phyloP scores from a whole-genome alignment of 2,329 filamentous ascomycete genomes.

The Ampelomyces quisqualis region DNA sequence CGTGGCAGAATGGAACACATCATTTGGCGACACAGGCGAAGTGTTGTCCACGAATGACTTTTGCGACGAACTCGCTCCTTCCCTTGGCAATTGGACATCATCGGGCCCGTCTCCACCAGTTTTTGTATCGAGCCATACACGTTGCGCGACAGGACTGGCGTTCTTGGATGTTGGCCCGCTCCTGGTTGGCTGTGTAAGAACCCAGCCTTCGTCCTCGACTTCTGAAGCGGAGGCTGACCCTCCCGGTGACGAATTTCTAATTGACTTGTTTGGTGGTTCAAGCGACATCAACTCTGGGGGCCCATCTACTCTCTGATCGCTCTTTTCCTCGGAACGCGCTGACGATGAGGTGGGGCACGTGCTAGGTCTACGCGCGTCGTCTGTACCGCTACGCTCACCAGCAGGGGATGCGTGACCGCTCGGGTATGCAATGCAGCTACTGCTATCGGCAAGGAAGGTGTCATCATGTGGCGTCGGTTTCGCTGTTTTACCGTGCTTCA shows the following conservation, averaged over 20 bases:
- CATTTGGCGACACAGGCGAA: slow-evolving; percentile 46
- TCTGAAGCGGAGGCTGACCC: slow-evolving; percentile 33
- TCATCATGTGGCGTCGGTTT: slow-evolving; percentile 40
- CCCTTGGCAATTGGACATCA: slow-evolving; percentile 42
- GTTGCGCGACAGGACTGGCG: slow-evolving; percentile 29
- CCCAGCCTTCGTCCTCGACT: slow-evolving; percentile 43
- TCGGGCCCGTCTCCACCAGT: slow-evolving; percentile 37
- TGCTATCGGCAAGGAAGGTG: slow-evolving; percentile 56
- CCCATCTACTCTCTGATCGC: slow-evolving; percentile 24
- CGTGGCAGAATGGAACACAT: slow-evolving; percentile 51
- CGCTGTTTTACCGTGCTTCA: slow-evolving; percentile 35
- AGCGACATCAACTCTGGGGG: slow-evolving; percentile 23
- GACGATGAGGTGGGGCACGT: slow-evolving; percentile 34
- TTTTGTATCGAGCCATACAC: slow-evolving; percentile 46
- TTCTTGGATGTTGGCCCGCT: slow-evolving; percentile 18
- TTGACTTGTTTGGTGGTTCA: slow-evolving; percentile 18
- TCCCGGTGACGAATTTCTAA: slow-evolving; percentile 11
- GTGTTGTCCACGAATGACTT: slow-evolving; percentile 36
- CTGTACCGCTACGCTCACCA: slow-evolving; percentile 26
- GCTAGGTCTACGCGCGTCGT: slow-evolving; percentile 33
- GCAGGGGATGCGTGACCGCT: slow-evolving; percentile 39
- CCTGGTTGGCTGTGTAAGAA: slow-evolving; percentile 36
- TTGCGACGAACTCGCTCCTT: slow-evolving; percentile 42
- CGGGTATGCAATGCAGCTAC: slow-evolving; percentile 54
- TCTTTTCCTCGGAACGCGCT: slow-evolving; percentile 22